Percentiles rank a stretch among this genome's conserved stretches.
Evolutionary conservation across 169 alveolate species (phyloP).

Genomic region (Eimeria sp.): DNA sequence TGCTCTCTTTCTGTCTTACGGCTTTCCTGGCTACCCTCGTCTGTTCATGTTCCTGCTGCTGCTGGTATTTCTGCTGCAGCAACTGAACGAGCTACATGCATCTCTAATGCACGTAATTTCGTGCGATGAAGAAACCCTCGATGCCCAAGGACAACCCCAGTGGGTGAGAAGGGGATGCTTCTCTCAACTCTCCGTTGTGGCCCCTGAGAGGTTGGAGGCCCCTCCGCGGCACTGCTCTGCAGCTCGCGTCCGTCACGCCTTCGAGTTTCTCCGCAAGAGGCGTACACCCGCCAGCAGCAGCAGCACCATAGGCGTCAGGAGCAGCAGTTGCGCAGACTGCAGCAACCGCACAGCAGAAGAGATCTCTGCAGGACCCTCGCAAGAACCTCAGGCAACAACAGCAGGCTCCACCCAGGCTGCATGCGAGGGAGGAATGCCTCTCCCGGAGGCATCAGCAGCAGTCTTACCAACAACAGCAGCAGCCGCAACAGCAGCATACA

Average conservation of each 20-base stretch:
- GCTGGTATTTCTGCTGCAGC: conserved; percentile 9
- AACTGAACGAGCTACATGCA: conserved; percentile 54
- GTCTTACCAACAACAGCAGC: not conserved
- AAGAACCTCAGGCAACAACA: too few relatives aligned
- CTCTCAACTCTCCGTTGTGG: conserved; percentile 12
- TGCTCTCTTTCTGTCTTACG: too few relatives aligned
- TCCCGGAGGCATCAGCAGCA: not conserved
- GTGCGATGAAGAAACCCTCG: conserved; percentile 65
- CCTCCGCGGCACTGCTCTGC: conserved; percentile 70
- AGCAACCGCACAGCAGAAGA: not conserved
- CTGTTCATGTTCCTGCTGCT: not conserved
- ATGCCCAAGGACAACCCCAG: conserved; percentile 58
- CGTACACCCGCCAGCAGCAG: not conserved
- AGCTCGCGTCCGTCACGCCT: conserved; percentile 48
- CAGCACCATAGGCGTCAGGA: not conserved
- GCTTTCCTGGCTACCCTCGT: not conserved
- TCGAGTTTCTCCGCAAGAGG: conserved; percentile 42
- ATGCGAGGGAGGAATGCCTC: not conserved
- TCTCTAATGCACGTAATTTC: conserved; percentile 33
- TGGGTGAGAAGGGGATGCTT: conserved; percentile 39
- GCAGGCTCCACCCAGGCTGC: not conserved
- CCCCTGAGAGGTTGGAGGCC: conserved; percentile 54
- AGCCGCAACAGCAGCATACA: not conserved
- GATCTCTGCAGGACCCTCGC: not conserved
- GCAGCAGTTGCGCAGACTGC: not conserved